Evolutionary conservation across 192 early-diverging fungal genomes (phyloP), one percentile per base, ranked within the genome.

Genomic region (Podila epicladia): DNA sequence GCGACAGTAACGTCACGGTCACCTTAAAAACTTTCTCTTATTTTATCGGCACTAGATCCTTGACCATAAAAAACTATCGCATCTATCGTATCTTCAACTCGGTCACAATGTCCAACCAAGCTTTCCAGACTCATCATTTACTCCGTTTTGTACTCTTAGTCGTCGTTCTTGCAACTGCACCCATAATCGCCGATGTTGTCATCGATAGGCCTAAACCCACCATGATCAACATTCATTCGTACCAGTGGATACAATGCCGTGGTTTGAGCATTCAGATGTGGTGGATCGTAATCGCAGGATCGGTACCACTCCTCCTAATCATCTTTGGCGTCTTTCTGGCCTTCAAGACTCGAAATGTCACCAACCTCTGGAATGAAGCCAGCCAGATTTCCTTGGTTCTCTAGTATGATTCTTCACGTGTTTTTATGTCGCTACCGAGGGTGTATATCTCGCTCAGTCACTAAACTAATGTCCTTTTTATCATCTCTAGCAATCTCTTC

Each of bases 51-150:
- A 0, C 17, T 71, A 85, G 86, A n/a, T 82, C 85, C 20, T 72
- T 88, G 64, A 82, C 79, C 13, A 67, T 85, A 58, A 88, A 88
- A 62, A 85, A 85, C 31, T 86, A 85, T 70, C 64, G 85, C 41
- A 85, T 88, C 45, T 88, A 88, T 57, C 71, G 87, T 17, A 88
- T 88, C 50, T 88, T 88, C 59, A 86, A 88, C 68, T 63, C 53
- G 15, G 65, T 72, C 60, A 72, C 59, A 9, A 38, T 72, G 22
- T 55, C 53, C 7, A 79, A 79, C 53, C 75, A 72, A 24, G 60
- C 65, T 0, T 60, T 79, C 9, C 59, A 61, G 15, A 79, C 41
- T 24, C 49, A 50, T 5, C 41, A 28, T 24, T 26, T 79, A 4
- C 41, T 79, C 0, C 41, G 64, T 5, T 65, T 63, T 22, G 45